Evolutionary conservation across 208 protist genomes (phyloP).

Genomic region (Trypanosoma boissoni): DNA sequence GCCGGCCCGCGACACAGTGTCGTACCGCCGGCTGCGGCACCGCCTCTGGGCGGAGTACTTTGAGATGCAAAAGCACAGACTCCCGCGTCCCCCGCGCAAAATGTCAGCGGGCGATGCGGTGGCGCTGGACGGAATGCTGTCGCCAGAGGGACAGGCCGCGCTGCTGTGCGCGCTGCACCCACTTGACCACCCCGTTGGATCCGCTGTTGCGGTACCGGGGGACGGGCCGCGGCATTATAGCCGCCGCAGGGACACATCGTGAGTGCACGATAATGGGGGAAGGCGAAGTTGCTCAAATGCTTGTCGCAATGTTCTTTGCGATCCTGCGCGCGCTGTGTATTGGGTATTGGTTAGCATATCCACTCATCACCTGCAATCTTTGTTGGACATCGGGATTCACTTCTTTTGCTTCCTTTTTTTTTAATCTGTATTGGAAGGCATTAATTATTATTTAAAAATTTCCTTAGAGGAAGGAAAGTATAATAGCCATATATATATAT

Average conservation of each 20-base stretch:
- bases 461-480: not conserved
- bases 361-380: too few relatives aligned
- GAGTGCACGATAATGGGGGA: constrained; percentile 50
- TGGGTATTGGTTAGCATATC: too few relatives aligned
- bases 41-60: constrained; percentile 70
- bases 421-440: constrained; percentile 7
- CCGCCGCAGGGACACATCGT: constrained; percentile 32
- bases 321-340: too few relatives aligned
- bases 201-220: constrained; percentile 34
- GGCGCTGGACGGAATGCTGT: constrained; percentile 28
- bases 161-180: constrained; percentile 51
- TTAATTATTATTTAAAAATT: constrained; percentile 9
- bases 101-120: constrained; percentile 28
- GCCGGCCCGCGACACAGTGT: constrained; percentile 11
- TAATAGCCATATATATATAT: not conserved
- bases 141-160: constrained; percentile 52
- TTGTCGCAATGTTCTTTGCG: too few relatives aligned
- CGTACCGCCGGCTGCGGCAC: constrained; percentile 50
- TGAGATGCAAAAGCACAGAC: constrained; percentile 38
- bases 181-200: constrained; percentile 39
- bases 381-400: too few relatives aligned
- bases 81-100: constrained; percentile 38
- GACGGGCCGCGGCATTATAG: constrained; percentile 26
- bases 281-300: constrained; percentile 22
- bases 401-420: too few relatives aligned